Evolutionary conservation across 1,284 basidiomycete species (phyloP).

Genomic region (Agaricales sp.): DNA sequence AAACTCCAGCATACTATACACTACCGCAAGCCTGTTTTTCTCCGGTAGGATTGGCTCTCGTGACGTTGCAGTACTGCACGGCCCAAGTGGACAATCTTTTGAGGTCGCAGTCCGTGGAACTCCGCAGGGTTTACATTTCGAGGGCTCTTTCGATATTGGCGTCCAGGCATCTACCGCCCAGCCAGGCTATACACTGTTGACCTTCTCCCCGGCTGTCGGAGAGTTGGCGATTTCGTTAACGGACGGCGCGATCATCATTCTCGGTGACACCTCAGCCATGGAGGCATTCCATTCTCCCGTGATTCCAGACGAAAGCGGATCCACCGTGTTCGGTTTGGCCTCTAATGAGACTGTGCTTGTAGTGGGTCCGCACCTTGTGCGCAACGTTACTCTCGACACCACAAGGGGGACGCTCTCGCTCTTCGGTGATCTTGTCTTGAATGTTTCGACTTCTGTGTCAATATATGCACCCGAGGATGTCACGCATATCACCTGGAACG

Average conservation of each 20-base stretch:
- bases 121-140: neutral
- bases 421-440: too few relatives aligned
- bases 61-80: constrained; percentile 3
- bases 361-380: too few relatives aligned
- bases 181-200: constrained; percentile 4
- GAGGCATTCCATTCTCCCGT: constrained; percentile 4
- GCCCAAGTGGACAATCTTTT: constrained; percentile 5
- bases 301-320: constrained; percentile 1
- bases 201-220: constrained; percentile 3
- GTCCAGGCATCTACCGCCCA: neutral
- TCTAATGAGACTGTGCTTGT: constrained; percentile 1
- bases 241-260: constrained; percentile 2
- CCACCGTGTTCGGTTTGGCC: constrained; percentile 1
- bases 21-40: too few relatives aligned
- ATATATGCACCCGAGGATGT: too few relatives aligned
- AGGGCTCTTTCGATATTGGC: neutral
- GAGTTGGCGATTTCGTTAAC: constrained; percentile 2
- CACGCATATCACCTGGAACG: too few relatives aligned
- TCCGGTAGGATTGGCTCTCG: too few relatives aligned
- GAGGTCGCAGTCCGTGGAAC: constrained; percentile 1
- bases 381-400: too few relatives aligned
- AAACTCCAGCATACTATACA: too few relatives aligned
- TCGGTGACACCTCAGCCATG: constrained; percentile 5
- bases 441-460: too few relatives aligned
- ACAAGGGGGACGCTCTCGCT: too few relatives aligned